Base-by-base conservation (phyloP, 345 rosid genomes). In the Linum tenue region DNA sequence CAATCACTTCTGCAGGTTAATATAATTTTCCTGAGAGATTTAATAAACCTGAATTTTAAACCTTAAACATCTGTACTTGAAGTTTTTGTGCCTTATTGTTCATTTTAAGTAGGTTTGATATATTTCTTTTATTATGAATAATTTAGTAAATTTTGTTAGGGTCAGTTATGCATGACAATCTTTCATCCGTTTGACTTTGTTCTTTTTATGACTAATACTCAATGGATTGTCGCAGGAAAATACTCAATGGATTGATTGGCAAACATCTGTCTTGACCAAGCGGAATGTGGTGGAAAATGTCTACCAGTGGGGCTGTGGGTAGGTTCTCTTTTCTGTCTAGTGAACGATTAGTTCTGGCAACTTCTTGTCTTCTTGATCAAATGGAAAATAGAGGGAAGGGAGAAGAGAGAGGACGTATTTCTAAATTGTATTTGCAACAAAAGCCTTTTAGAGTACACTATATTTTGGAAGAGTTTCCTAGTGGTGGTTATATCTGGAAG, bases 241-340 rank as follows among this genome's bases (percentile, higher is more conserved):
- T 67, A 74, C 65, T 69, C 80, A 77, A 51, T 91, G 97, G 97
- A 72, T 63, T 73, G 89, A 86, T 39, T 88, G 92, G 96, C 89
- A 85, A 56, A 67, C 81, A 50, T 83, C 80, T 82, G 81, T 85
- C 50, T 77, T 91, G 60, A 79, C 86, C 51, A 82, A 86, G 72
- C 89, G 97, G 60, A 91, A 91, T 74, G 77, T 86, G 2, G 75
- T 85, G 78, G 97, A 91, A 80, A 91, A 91, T 73, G 86, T 86
- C 31, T 84, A 80, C 71, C 86, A 88, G 64, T 91, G 97, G 97
- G 83, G 85, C 40, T 91, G 97, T 62, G 96, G 98, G 98, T 91
- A 77, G 62, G 90, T 79, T 70, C 60, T 59, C 56, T 62, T 39
- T 67, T 37, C 63, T 2, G 37, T 2, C n/a, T 48, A 37, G 9